Base-by-base conservation (phyloP, 257 asterid genomes). In the Scutellaria galericulata region DNA sequence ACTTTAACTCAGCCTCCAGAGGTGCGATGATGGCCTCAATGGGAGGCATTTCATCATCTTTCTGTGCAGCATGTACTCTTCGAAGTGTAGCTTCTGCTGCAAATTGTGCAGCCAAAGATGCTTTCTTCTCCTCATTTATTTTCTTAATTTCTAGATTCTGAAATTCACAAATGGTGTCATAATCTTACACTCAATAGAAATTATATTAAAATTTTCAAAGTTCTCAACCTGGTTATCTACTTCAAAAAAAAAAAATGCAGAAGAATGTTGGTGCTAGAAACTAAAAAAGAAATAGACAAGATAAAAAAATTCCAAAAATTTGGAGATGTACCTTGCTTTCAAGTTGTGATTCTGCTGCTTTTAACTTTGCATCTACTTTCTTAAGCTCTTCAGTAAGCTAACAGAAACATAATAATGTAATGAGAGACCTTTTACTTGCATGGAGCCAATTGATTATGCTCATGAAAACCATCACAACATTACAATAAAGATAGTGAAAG, bases 21-120 rank as follows among this genome's bases (percentile, higher is more conserved):
- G 98, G 98, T 72, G 97, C 72, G 45, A 89, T 89, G 82, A 93
- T 90, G 54, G 97, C 98, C 80, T 90, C 98, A 68, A 93, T 89
- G 13, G 98, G 97, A 72, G 96, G 97, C 92, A 90, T 90, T 66
- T 93, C 97, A 56, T 93, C 96, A 75, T 93, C 98, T 82, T 91
- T 93, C 78, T 90, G 97, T 0, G 92, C 93, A 18, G 97, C 92
- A 81, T 93, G 98, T 64, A 90, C 98, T 82, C 97, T 82, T 71
- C 98, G 87, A 68, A 93, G 96, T 8, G 97, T 93, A 65, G 98
- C 97, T 85, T 93, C 98, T 47, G 94, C 97, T 86, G 97, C 96
- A 83, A 85, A 90, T 80, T 93, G 98, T 66, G 92, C 95, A 42
- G 98, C 91, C 75, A 89, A 64, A 55, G 95, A 89, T 56, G 89